Evolutionary conservation across 2,329 filamentous ascomycete species (phyloP).

Genomic region (Ceratocystis diversiconidia): DNA sequence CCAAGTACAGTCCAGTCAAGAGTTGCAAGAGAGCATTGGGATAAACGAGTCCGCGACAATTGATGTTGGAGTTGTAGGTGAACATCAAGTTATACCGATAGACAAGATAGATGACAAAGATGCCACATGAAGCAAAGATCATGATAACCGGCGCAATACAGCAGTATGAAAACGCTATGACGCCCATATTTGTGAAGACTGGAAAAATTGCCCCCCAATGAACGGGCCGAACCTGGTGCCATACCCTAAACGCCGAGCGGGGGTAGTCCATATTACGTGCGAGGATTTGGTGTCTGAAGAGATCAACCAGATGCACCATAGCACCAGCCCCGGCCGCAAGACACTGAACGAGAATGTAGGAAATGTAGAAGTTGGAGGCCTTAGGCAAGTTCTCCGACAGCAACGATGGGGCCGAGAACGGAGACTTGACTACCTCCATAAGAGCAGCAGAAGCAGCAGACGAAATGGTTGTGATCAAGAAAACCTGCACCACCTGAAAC

Average conservation of each 20-base stretch:
- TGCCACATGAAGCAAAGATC: conserved; percentile 63
- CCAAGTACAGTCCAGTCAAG: conserved; percentile 69
- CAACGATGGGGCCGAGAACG: conserved; percentile 27
- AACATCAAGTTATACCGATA: conserved; percentile 87
- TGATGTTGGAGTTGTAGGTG: conserved; percentile 66
- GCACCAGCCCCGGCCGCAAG: conserved; percentile 62
- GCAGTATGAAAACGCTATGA: conserved; percentile 73
- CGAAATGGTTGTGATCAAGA: conserved; percentile 65
- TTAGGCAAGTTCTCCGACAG: conserved; percentile 58
- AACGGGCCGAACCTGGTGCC: conserved; percentile 57
- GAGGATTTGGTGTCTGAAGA: conserved; percentile 43
- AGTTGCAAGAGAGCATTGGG: conserved; percentile 78
- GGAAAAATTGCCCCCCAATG: conserved; percentile 78
- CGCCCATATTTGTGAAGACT: conserved; percentile 64
- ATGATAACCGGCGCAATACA: conserved; percentile 76
- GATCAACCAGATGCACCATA: conserved; percentile 55
- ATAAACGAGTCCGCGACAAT: conserved; percentile 80
- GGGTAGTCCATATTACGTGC: conserved; percentile 66
- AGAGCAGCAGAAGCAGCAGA: conserved; percentile 58
- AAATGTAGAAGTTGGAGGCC: conserved; percentile 76
- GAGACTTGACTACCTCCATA: conserved; percentile 38
- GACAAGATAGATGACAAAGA: conserved; percentile 70
- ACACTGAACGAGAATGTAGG: conserved; percentile 88
- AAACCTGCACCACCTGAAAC: conserved; percentile 72
- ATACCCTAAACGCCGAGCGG: conserved; percentile 63